These are phyloP conservation scores for Eleusine coracana DNA, from an alignment of 176 grass and related monocot genomes.

Conservation along the genomic window DNA sequence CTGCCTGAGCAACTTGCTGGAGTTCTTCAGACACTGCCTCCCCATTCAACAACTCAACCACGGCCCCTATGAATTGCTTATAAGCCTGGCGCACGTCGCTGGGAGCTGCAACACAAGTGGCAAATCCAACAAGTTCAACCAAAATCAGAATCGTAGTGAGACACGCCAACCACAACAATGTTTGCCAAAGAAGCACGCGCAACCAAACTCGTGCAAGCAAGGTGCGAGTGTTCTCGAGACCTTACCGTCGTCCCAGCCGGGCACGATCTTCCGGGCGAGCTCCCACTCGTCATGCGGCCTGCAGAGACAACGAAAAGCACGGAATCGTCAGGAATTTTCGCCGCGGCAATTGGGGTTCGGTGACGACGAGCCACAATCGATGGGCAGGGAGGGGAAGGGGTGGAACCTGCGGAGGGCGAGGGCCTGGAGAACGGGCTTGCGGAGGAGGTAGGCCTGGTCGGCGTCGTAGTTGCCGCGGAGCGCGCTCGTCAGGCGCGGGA, in stretches of 20 bases:
- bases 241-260: slow-evolving; percentile 90
- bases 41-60: slow-evolving; percentile 80
- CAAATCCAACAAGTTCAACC: slow-evolving; percentile 29
- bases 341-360: background rate
- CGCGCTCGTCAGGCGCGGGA: slow-evolving; percentile 77
- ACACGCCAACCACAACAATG: background rate
- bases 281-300: slow-evolving; percentile 79
- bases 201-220: background rate
- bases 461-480: slow-evolving; percentile 77
- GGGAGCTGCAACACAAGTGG: slow-evolving; percentile 55
- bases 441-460: slow-evolving; percentile 87
- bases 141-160: background rate
- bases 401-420: slow-evolving; percentile 65
- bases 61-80: slow-evolving; percentile 74
- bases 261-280: slow-evolving; percentile 72
- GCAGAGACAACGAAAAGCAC: slow-evolving; percentile 8
- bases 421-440: slow-evolving; percentile 72
- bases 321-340: slow-evolving; percentile 13
- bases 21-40: slow-evolving; percentile 85
- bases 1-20: slow-evolving; percentile 62
- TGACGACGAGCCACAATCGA: background rate
- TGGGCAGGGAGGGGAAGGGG: background rate
- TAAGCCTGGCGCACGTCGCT: slow-evolving; percentile 77
- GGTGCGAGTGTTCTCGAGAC: background rate
- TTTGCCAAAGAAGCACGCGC: background rate